Evolutionary conservation across 352 stramenopile species (phyloP).

Genomic region (Phytophthora ohioensis): DNA sequence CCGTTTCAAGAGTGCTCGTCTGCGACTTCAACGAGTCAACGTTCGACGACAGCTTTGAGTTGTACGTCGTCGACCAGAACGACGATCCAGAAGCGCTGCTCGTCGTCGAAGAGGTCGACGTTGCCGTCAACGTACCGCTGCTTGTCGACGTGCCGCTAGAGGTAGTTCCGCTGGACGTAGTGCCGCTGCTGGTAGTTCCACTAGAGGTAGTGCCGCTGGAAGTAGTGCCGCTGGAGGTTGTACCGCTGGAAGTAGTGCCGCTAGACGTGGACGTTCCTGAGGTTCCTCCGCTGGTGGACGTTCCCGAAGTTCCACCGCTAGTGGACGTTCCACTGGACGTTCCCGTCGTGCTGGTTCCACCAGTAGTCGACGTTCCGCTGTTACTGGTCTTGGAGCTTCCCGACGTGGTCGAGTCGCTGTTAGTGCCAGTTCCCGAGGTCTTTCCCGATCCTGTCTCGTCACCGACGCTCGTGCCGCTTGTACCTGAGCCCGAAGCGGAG

Average conservation of each 20-base stretch:
- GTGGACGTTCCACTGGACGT: conserved; percentile 20
- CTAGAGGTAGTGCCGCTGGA: conserved; percentile 18
- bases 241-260: conserved; percentile 5
- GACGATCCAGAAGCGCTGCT: conserved; percentile 46
- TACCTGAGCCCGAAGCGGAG: conserved; percentile 26
- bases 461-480: conserved; percentile 32
- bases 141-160: conserved; percentile 14
- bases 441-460: background rate
- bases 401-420: conserved; percentile 25
- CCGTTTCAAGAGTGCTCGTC: conserved; percentile 58
- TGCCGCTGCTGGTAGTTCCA: conserved; percentile 2
- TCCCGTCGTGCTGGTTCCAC: conserved; percentile 22
- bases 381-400: conserved; percentile 20
- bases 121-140: conserved; percentile 20
- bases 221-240: conserved; percentile 11
- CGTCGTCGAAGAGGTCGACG: conserved; percentile 33
- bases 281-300: conserved; percentile 9
- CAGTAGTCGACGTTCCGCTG: conserved; percentile 16
- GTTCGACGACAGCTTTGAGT: conserved; percentile 52
- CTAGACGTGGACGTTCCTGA: background rate
- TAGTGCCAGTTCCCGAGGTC: conserved; percentile 20
- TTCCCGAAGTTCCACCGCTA: conserved; percentile 7
- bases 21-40: conserved; percentile 62
- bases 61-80: conserved; percentile 64
- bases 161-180: conserved; percentile 18